Percentiles rank a stretch among this genome's conserved stretches.
These are phyloP conservation scores for Globisporangium emineosum DNA, from an alignment of 352 stramenopile genomes.

Conservation along the genomic window DNA sequence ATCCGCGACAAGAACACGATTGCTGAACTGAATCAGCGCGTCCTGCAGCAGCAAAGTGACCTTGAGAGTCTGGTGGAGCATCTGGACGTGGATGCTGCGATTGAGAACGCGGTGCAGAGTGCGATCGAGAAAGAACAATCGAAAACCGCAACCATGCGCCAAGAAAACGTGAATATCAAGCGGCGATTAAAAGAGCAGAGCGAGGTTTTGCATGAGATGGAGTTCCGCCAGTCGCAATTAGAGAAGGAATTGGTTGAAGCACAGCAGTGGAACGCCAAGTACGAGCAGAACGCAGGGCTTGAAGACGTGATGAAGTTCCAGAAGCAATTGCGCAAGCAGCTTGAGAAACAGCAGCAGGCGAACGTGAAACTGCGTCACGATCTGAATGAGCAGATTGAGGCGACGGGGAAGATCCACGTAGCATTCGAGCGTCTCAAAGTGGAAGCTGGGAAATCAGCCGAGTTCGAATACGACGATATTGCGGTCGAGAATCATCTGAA, in stretches of 20 bases:
- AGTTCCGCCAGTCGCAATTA: conserved; percentile 49
- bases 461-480: conserved; percentile 66
- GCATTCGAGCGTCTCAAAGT: conserved; percentile 61
- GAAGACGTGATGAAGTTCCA: conserved; percentile 76
- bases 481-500: conserved; percentile 48
- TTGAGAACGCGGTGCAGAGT: conserved; percentile 31
- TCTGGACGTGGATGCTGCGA: conserved; percentile 34
- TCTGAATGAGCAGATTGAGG: conserved; percentile 61
- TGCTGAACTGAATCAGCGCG: conserved; percentile 49
- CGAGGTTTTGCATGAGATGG: conserved; percentile 45
- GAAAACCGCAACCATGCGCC: conserved; percentile 23
- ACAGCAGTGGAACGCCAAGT: conserved; percentile 63
- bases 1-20: conserved; percentile 61
- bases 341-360: conserved; percentile 52
- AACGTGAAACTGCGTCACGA: conserved; percentile 60
- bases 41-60: conserved; percentile 58
- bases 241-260: conserved; percentile 59
- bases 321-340: conserved; percentile 64
- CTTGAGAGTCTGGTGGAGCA: conserved; percentile 56
- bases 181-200: conserved; percentile 50
- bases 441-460: conserved; percentile 38
- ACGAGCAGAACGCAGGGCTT: conserved; percentile 58
- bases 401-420: conserved; percentile 44
- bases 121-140: conserved; percentile 32
- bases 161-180: conserved; percentile 40